Percentiles rank a stretch among this genome's conserved stretches.
These are phyloP conservation scores for Fusarium clavum DNA, from an alignment of 2,329 filamentous ascomycete genomes.

Conservation along the genomic window DNA sequence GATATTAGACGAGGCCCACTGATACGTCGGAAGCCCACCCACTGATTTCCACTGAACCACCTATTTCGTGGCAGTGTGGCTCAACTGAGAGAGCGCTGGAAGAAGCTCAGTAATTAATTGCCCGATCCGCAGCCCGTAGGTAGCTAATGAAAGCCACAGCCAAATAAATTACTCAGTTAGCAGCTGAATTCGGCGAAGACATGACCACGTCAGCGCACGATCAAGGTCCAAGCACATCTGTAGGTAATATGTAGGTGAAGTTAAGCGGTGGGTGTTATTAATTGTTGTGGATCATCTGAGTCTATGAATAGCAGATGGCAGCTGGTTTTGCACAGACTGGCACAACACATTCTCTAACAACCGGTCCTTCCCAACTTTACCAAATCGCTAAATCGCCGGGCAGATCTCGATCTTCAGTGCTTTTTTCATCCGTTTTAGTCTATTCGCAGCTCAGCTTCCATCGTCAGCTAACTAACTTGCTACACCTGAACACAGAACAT, in stretches of 20 bases:
- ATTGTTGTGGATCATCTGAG: conserved; percentile 24
- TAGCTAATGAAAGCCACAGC: conserved; percentile 15
- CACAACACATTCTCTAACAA: conserved; percentile 10
- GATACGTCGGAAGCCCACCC: conserved; percentile 23
- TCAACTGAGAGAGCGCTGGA: conserved; percentile 37
- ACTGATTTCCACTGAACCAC: conserved; percentile 15
- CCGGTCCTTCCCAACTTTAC: conserved; percentile 17
- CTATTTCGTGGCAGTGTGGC: conserved; percentile 5
- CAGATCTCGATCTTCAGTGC: conserved; percentile 20
- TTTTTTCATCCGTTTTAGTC: conserved; percentile 16
- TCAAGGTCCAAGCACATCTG: conserved; percentile 13
- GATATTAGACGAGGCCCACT: conserved; percentile 10
- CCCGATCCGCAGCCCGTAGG: neutral
- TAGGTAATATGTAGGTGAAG: neutral
- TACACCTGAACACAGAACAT: conserved; percentile 20
- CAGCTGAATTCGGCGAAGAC: conserved; percentile 29
- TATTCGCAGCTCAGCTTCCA: neutral
- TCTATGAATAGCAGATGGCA: conserved; percentile 34
- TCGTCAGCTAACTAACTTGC: conserved; percentile 4
- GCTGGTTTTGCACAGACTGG: conserved; percentile 10
- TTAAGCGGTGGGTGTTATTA: conserved; percentile 9
- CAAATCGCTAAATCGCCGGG: conserved; percentile 1
- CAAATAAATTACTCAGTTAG: conserved; percentile 9
- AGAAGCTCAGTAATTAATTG: conserved; percentile 18
- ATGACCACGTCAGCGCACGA: conserved; percentile 42